These are phyloP conservation scores for Globisporangium acanthophoron DNA, from an alignment of 352 stramenopile species.

Conservation along the genomic window DNA sequence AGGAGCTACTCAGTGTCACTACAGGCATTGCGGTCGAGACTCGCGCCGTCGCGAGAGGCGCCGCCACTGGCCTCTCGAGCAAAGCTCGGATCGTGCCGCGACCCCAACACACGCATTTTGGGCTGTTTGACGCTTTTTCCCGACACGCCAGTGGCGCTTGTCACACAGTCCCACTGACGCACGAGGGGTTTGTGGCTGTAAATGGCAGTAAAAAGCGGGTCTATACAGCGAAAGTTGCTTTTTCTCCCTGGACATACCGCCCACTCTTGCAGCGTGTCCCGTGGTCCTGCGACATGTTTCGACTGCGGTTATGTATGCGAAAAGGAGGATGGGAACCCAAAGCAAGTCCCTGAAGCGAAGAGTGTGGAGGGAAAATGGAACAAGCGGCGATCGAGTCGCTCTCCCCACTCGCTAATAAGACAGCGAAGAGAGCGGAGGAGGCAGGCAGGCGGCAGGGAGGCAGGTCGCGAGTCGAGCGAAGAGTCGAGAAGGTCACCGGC, in stretches of 20 bases:
- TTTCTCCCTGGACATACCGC: neutral
- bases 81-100: no score
- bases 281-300: neutral
- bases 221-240: neutral
- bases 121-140: no score
- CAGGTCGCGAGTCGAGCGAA: neutral
- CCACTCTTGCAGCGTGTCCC: neutral
- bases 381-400: neutral
- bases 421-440: neutral
- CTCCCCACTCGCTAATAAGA: slow-evolving; percentile 5
- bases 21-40: no score
- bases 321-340: neutral
- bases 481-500: neutral
- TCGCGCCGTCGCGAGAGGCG: no score
- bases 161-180: no score
- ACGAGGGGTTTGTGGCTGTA: no score
- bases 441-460: neutral
- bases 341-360: neutral
- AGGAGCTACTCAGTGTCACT: no score
- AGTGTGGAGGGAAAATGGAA: slow-evolving; percentile 1
- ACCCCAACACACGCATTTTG: no score
- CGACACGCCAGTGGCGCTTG: no score
- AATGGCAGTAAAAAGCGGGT: no score
- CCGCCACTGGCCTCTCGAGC: no score
- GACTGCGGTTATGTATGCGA: neutral